These are phyloP conservation scores for Citrus sinensis DNA, from an alignment of 345 rosid species.

Conservation along the genomic window DNA sequence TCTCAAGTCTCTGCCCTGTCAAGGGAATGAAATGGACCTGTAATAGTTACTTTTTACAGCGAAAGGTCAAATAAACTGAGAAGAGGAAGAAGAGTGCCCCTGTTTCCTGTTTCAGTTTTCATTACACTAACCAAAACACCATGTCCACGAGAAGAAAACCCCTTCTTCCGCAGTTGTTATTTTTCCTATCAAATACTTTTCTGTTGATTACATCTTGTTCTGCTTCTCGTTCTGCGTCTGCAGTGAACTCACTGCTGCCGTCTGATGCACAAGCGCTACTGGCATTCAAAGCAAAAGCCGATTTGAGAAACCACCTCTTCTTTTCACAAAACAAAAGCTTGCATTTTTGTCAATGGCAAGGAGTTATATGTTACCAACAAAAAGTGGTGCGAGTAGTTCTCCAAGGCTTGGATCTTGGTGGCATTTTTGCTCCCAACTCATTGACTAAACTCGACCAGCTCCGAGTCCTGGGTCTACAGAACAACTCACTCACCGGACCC, in stretches of 20 bases:
- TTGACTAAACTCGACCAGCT: constrained; percentile 73
- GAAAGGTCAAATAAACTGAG: background rate
- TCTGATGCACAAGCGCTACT: constrained; percentile 59
- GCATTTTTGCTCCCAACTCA: constrained; percentile 51
- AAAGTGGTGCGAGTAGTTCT: constrained; percentile 61
- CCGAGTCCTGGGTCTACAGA: constrained; percentile 81
- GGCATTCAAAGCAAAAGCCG: constrained; percentile 73
- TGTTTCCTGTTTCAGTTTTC: background rate
- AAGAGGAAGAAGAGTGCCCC: background rate
- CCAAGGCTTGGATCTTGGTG: constrained; percentile 56
- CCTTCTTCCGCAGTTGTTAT: constrained; percentile 8
- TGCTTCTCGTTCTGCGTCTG: constrained; percentile 8
- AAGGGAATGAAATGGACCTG: constrained; percentile 7
- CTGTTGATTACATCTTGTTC: constrained; percentile 15
- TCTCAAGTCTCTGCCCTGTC: background rate
- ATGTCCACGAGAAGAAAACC: constrained; percentile 24
- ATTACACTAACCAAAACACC: constrained; percentile 8
- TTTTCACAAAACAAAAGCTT: constrained; percentile 34
- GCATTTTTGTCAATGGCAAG: constrained; percentile 64
- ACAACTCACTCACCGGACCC: constrained; percentile 72
- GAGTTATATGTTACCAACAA: constrained; percentile 51
- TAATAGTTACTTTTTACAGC: background rate
- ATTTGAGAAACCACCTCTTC: constrained; percentile 37
- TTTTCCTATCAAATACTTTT: constrained; percentile 12
- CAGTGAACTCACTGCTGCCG: constrained; percentile 16